Evolutionary conservation across 2,329 filamentous ascomycete genomes (phyloP).

Genomic region (Aspergillus candidus): DNA sequence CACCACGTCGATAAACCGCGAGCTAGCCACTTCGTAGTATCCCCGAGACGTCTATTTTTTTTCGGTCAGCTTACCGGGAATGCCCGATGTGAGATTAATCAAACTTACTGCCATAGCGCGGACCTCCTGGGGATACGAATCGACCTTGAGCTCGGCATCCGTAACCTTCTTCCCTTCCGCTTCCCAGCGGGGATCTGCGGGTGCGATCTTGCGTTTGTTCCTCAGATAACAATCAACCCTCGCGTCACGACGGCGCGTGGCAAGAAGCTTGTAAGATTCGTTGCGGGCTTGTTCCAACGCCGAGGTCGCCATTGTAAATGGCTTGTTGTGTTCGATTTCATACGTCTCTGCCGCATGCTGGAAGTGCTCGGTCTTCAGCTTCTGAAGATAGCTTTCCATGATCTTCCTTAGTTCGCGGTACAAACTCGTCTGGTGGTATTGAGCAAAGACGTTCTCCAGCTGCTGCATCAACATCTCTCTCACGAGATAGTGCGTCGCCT

Average conservation of each 20-base stretch:
- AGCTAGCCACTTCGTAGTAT: slow-evolving; percentile 37
- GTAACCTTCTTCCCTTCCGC: slow-evolving; percentile 21
- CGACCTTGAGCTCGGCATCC: slow-evolving; percentile 23
- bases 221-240: slow-evolving; percentile 14
- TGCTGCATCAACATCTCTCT: slow-evolving; percentile 38
- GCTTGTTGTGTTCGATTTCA: slow-evolving; percentile 48
- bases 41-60: slow-evolving; percentile 26
- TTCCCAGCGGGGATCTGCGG: slow-evolving; percentile 18
- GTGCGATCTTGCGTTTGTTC: slow-evolving; percentile 8
- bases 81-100: slow-evolving; percentile 7
- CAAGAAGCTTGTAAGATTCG: slow-evolving; percentile 10
- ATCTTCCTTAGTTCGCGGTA: slow-evolving; percentile 31
- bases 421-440: slow-evolving; percentile 31
- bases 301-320: slow-evolving; percentile 48
- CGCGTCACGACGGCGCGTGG: slow-evolving; percentile 12
- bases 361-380: slow-evolving; percentile 32
- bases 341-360: slow-evolving; percentile 48
- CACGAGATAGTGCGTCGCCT: slow-evolving; percentile 24
- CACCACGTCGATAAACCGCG: slow-evolving; percentile 34
- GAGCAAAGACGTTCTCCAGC: slow-evolving; percentile 36
- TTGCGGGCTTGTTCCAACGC: slow-evolving; percentile 19
- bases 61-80: slow-evolving; percentile 5
- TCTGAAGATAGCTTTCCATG: slow-evolving; percentile 44
- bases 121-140: slow-evolving; percentile 33
- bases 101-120: slow-evolving; percentile 36